phyloP scores from a whole-genome alignment of 2,329 filamentous ascomycete species.

The Cladosporium sp. region DNA sequence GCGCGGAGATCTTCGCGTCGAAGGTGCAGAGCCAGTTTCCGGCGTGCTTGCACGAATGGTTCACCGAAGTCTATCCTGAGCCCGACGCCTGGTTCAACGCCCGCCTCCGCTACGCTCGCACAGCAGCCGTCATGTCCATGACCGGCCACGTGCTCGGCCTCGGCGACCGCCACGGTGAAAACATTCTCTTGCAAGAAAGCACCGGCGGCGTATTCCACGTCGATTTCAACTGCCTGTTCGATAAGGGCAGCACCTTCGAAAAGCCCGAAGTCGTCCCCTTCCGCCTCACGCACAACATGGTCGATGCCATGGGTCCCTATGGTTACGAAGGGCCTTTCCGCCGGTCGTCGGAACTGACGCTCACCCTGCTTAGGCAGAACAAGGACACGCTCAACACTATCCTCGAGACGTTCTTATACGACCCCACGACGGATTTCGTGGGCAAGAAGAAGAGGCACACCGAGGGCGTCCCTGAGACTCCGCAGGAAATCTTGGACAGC shows the following conservation, averaged over 20 bases:
- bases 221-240: constrained; percentile 98
- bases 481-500: constrained; percentile 77
- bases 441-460: constrained; percentile 57
- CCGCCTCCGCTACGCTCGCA: constrained; percentile 81
- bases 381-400: constrained; percentile 97
- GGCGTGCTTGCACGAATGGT: constrained; percentile 86
- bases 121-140: constrained; percentile 99
- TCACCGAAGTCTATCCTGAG: constrained; percentile 88
- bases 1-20: constrained; percentile 66
- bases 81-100: constrained; percentile 89
- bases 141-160: constrained; percentile 89
- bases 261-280: constrained; percentile 95
- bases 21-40: constrained; percentile 62
- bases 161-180: constrained; percentile 93
- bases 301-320: constrained; percentile 92
- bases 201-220: constrained; percentile 95
- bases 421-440: constrained; percentile 90
- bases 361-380: constrained; percentile 77
- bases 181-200: constrained; percentile 88
- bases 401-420: constrained; percentile 92
- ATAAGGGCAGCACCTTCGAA: constrained; percentile 91
- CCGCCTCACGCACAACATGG: constrained; percentile 96
- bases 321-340: constrained; percentile 89
- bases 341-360: constrained; percentile 80
- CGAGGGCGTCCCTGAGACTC: constrained; percentile 56